A percentile compares a stretch with the other conserved stretches of the same genome.
Evolutionary conservation across 1,284 basidiomycete genomes (phyloP).

Genomic region (Sphaerobolus stellatus): DNA sequence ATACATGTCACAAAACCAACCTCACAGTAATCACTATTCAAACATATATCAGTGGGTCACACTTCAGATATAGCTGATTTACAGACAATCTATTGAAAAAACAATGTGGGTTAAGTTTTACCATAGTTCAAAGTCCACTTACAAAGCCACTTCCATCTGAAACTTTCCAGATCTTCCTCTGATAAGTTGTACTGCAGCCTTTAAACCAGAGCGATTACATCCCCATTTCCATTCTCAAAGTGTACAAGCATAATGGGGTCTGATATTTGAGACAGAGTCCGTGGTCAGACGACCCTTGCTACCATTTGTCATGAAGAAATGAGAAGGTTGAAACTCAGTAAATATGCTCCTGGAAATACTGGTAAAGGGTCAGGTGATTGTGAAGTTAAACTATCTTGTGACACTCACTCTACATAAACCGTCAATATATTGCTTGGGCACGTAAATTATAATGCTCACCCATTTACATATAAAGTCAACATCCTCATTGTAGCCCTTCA

Average conservation of each 20-base stretch:
- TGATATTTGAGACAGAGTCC: constrained; percentile 47
- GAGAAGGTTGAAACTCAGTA: neutral
- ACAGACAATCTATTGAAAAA: neutral
- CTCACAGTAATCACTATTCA: constrained; percentile 1
- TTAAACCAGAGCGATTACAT: constrained; percentile 39
- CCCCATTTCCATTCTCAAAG: constrained; percentile 47
- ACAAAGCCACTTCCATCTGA: constrained; percentile 37
- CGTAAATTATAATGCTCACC: constrained; percentile 20
- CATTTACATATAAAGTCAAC: constrained; percentile 52
- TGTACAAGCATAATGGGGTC: constrained; percentile 48
- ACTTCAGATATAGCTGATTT: constrained; percentile 3
- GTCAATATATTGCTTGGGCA: constrained; percentile 3
- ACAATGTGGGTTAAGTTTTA: neutral
- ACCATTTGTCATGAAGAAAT: constrained; percentile 31
- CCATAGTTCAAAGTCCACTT: constrained; percentile 1
- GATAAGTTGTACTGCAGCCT: constrained; percentile 36
- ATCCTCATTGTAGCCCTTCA: constrained; percentile 27
- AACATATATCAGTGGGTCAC: neutral
- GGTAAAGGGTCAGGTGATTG: constrained; percentile 30
- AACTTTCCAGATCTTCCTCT: constrained; percentile 22
- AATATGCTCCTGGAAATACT: constrained; percentile 3
- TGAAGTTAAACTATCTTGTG: constrained; percentile 32
- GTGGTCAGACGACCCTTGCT: constrained; percentile 39
- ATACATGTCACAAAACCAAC: neutral
- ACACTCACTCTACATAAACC: neutral